Evolutionary conservation across 768 basidiomycete genomes (phyloP).

Genomic region (Boletus barrowsii): DNA sequence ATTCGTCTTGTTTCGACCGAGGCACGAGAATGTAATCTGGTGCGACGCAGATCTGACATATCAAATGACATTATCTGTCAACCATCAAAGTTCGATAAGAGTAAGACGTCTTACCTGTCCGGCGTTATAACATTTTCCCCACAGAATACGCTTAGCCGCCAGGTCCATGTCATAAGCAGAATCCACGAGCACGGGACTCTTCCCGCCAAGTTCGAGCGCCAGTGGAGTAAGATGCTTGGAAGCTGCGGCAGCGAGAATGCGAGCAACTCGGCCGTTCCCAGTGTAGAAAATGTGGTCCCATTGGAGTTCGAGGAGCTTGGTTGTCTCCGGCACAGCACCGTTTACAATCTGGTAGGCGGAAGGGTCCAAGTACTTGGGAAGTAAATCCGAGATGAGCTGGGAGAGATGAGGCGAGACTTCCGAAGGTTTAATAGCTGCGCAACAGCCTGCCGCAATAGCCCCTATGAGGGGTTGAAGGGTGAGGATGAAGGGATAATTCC

Average conservation of each 20-base stretch:
- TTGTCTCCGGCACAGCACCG: constrained; percentile 40
- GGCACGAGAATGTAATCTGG: constrained; percentile 48
- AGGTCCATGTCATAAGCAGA: constrained; percentile 41
- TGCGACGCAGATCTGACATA: constrained; percentile 36
- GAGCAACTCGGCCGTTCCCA: constrained; percentile 29
- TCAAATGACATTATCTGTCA: background rate
- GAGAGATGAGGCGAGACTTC: constrained; percentile 51
- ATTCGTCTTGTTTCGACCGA: constrained; percentile 40
- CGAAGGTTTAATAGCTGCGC: constrained; percentile 64
- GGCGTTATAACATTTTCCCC: constrained; percentile 62
- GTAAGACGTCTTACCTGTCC: constrained; percentile 47
- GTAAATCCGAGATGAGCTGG: constrained; percentile 47
- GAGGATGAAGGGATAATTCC: constrained; percentile 64
- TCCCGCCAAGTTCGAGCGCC: constrained; percentile 36
- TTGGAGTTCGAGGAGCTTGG: constrained; percentile 30
- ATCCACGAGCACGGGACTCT: constrained; percentile 47
- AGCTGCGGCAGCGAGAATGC: constrained; percentile 26
- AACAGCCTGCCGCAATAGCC: constrained; percentile 73
- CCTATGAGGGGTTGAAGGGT: constrained; percentile 58
- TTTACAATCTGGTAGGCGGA: constrained; percentile 53
- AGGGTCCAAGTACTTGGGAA: constrained; percentile 56
- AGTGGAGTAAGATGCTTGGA: constrained; percentile 34
- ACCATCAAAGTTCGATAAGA: too few species aligned
- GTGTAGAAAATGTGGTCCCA: constrained; percentile 40
- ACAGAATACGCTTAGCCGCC: constrained; percentile 62